Base-by-base conservation (phyloP, 106 monocot genomes). In the Vanilla planifolia region DNA sequence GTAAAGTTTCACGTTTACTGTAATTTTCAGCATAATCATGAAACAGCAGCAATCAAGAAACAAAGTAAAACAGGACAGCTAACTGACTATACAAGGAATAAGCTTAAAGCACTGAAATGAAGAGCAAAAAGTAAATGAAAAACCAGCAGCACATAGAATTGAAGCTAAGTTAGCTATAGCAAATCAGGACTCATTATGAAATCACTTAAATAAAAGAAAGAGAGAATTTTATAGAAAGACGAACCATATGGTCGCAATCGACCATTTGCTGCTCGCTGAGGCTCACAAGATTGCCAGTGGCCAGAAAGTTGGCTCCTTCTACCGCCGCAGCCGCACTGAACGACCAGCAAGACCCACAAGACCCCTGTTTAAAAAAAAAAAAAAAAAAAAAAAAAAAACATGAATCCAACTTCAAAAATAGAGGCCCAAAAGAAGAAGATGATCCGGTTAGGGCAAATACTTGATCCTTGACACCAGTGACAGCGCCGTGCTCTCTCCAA, bases 311-410 rank as follows among this genome's bases (percentile, higher is more conserved):
- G 2, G 82, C 91, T 20, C 85, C 85, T 74, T 91, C 91, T 33
- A 91, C 51, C 41, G 91, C 91, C 37, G 68, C 91, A 0, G 79
- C 72, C n/a, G 91, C 59, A 56, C 91, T 91, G 74, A 91, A 91
- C n/a, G 91, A 82, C 91, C 91, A 91, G 82, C 91, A 91, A 21
- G 91, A 91, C 36, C 91, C 91, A 48, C 91, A 91, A 4, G 85
- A 79, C n/a, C 91, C 91, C 91, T 91, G 51, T 28, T 57, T 21
- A 16, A 2, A 33, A 17, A 37, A 23, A 39, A 30, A 32, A 17
- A n/a, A 27, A 51, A 26, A 26, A 51, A 51, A 51, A 10, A 2
- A 53, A 15, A 53, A n/a, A 4, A 3, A 3, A 61, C n/a, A 61
- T 6, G 14, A 55, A 43, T 11, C 21, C 40, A 21, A 47, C 27